A percentile compares a stretch with the other conserved stretches of the same genome.
These are phyloP conservation scores for Penicillium sp. DNA, from an alignment of 2,329 filamentous ascomycete genomes.

Conservation along the genomic window DNA sequence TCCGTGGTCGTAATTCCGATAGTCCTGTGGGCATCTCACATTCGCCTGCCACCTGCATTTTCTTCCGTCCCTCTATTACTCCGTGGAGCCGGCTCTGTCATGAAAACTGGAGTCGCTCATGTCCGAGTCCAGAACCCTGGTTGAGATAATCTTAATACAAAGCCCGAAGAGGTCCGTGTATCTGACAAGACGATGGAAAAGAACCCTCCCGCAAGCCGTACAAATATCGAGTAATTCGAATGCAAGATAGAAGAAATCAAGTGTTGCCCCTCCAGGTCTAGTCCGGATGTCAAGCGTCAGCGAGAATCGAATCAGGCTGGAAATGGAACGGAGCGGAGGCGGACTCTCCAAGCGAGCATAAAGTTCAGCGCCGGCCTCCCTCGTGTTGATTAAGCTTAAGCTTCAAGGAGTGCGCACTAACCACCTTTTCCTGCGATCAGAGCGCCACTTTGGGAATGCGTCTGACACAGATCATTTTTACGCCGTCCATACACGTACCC, in stretches of 20 bases:
- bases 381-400: slow-evolving; percentile 49
- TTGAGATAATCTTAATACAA: neutral
- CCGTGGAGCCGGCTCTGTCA: neutral
- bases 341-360: slow-evolving; percentile 36
- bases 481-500: neutral
- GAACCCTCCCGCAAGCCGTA: neutral
- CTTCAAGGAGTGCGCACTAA: slow-evolving; percentile 39
- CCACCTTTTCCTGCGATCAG: slow-evolving; percentile 33
- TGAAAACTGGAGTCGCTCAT: neutral
- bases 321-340: slow-evolving; percentile 16
- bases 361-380: slow-evolving; percentile 32
- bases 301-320: slow-evolving; percentile 9
- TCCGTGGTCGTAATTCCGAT: slow-evolving; percentile 16
- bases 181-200: neutral
- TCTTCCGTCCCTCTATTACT: neutral
- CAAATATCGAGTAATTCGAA: neutral
- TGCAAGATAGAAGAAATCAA: slow-evolving; percentile 12
- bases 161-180: neutral
- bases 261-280: slow-evolving; percentile 7
- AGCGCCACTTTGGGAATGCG: slow-evolving; percentile 28
- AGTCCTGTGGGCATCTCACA: slow-evolving; percentile 8
- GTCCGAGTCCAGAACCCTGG: neutral
- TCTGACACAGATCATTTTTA: slow-evolving; percentile 21
- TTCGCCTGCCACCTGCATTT: neutral
- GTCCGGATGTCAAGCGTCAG: slow-evolving; percentile 14